Base-by-base conservation (phyloP, 1,139 yeast species). In the Debaryomyces singareniensis region DNA sequence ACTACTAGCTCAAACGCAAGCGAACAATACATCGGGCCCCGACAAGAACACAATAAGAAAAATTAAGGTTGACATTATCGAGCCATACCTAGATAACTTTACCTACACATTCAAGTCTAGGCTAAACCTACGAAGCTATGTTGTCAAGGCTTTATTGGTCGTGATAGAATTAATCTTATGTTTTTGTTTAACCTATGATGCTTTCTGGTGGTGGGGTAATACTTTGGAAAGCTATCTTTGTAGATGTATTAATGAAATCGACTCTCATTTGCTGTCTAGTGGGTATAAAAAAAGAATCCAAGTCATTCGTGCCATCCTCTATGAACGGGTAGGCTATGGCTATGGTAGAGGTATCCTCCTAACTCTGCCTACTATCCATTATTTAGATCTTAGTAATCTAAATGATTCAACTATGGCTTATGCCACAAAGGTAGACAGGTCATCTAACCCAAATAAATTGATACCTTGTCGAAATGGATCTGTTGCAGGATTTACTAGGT, bases 1-100 rank as follows among this genome's bases (percentile, higher is more conserved):
- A 27, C 55, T 89, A 5, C 65, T 91, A 58, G 83, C 86, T 0
- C 77, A 71, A 43, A 75, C 77, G 10, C 71, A 65, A 36, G 56
- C 53, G 35, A 31, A 31, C 26, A 29, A 28, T 37, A 47, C 27
- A 32, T 11, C 28, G 5, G 24, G 20, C 9, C 35, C 25, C 11
- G 72, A 67, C 40, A 61, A 52, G 33, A 70, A 79, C 34, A 73
- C 82, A 10, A 61, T 80, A 9, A 61, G 77, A 5, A 76, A 77
- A 36, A 70, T 76, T 40, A 67, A 76, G 37, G 80, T 75, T 45
- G 75, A 75, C 37, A 65, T 75, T 14, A 63, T 81, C 10, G 82
- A 73, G 37, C 84, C 89, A 1, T 64, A 75, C 43, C 57, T 82
- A 27, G 93, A 84, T 40, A 72, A 81, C 28, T 68, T 84, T 4